These are phyloP conservation scores for Geotrichum bryndzae DNA, from an alignment of 1,139 yeast genomes.

Conservation along the genomic window DNA sequence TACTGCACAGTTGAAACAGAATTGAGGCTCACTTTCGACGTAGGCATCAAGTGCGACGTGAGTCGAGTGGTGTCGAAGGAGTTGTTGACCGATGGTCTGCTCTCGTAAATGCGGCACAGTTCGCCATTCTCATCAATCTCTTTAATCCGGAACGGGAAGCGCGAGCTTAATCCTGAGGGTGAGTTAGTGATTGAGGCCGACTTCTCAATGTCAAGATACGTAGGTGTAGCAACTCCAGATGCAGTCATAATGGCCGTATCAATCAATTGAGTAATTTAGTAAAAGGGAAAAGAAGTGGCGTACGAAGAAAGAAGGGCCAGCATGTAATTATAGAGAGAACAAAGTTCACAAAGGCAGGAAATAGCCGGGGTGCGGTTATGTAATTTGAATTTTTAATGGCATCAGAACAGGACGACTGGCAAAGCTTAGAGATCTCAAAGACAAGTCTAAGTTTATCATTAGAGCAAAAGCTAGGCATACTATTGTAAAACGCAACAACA, in stretches of 20 bases:
- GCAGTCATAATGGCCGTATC: constrained; percentile 1
- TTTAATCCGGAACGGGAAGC: constrained; percentile 2
- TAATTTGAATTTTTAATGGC: too few relatives aligned
- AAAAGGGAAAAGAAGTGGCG: too few relatives aligned
- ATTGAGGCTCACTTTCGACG: neutral
- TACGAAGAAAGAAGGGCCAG: neutral
- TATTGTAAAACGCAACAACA: too few relatives aligned
- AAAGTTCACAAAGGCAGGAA: too few relatives aligned
- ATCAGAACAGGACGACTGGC: too few relatives aligned
- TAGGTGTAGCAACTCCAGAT: constrained; percentile 8
- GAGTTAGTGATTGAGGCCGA: neutral
- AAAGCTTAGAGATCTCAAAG: too few relatives aligned
- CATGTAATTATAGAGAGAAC: too few relatives aligned
- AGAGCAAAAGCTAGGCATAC: too few relatives aligned
- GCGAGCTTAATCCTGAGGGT: neutral
- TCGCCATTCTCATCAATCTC: constrained; percentile 15
- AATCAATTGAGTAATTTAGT: neutral
- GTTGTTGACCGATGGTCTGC: neutral
- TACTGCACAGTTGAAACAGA: constrained; percentile 12
- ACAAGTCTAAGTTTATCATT: too few relatives aligned
- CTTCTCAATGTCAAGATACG: constrained; percentile 9
- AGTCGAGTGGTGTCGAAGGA: neutral
- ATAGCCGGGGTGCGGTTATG: too few relatives aligned
- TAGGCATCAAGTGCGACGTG: constrained; percentile 2
- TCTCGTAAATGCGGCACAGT: constrained; percentile 4